Conservation (phyloP, 202 grass and related monocot species). For the Elaeis oleifera region DNA sequence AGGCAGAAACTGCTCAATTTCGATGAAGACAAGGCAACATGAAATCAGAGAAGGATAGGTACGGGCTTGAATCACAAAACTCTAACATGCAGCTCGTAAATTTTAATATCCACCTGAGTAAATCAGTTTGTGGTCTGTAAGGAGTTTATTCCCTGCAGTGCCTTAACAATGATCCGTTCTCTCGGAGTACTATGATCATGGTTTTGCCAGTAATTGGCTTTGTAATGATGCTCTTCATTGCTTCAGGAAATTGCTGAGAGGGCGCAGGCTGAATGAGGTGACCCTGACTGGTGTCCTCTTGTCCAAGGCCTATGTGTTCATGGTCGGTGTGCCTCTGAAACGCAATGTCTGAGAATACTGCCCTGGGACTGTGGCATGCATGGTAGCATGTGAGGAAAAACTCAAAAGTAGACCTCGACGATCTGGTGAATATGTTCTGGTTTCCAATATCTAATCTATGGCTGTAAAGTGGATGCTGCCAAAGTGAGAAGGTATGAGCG, state of each 20-base stretch:
- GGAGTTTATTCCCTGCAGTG: constrained; percentile 4
- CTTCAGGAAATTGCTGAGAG: constrained; percentile 5
- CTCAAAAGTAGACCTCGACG: constrained; percentile 9
- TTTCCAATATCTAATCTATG: constrained; percentile 19
- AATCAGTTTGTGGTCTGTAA: not conserved
- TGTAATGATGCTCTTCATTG: constrained; percentile 14
- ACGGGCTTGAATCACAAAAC: too few relatives aligned
- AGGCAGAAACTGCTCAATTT: too few relatives aligned
- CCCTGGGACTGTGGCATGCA: constrained; percentile 17
- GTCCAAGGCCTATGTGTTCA: constrained; percentile 12
- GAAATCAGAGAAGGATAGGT: too few relatives aligned
- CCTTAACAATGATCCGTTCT: constrained; percentile 8
- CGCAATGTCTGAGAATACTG: constrained; percentile 19
- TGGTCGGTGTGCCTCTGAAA: constrained; percentile 11
- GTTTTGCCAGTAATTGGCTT: constrained; percentile 6
- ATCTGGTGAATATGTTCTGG: constrained; percentile 15
- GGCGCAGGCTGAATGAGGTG: constrained; percentile 7
- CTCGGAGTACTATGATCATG: constrained; percentile 22
- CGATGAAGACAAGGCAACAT: too few relatives aligned
- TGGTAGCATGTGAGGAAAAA: constrained; percentile 7
- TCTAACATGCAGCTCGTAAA: too few relatives aligned
- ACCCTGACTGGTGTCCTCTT: constrained; percentile 11
- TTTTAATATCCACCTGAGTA: too few relatives aligned
- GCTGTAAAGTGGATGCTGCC: constrained; percentile 20
- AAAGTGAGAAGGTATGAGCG: constrained; percentile 13